phyloP scores from a whole-genome alignment of 2,329 filamentous ascomycete species.

The Fusarium luffae region DNA sequence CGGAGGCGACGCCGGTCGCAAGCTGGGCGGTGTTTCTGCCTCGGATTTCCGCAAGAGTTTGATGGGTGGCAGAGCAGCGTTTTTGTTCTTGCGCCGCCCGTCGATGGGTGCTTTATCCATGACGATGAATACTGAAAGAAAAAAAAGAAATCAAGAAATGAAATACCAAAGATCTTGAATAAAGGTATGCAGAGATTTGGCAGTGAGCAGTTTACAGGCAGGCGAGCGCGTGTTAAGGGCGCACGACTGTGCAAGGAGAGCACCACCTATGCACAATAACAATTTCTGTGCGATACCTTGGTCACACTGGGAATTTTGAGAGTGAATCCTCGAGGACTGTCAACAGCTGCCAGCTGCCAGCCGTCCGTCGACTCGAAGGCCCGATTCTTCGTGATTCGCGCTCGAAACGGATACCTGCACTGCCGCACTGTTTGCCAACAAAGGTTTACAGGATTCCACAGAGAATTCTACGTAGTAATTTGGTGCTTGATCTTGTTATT shows the following conservation, averaged over 20 bases:
- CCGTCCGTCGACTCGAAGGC: conserved; percentile 23
- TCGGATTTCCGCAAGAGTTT: conserved; percentile 24
- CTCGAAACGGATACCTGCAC: conserved; percentile 21
- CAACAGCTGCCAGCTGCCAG: conserved; percentile 14
- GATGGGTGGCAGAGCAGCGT: conserved; percentile 7
- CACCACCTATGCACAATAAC: conserved; percentile 27
- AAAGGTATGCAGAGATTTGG: conserved; percentile 7
- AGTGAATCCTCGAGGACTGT: neutral
- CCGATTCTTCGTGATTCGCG: conserved; percentile 30
- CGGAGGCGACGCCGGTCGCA: conserved; percentile 50
- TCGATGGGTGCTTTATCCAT: conserved; percentile 46
- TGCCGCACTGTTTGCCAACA: conserved; percentile 3
- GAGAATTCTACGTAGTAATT: too few relatives aligned
- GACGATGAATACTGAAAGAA: neutral
- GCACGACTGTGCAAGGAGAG: conserved; percentile 21
- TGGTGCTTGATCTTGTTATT: neutral
- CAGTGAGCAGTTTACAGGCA: conserved; percentile 17
- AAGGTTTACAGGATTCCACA: neutral
- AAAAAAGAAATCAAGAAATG: neutral
- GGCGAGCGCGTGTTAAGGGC: conserved; percentile 25
- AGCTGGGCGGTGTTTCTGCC: conserved; percentile 17
- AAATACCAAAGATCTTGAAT: neutral
- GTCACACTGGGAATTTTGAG: conserved; percentile 32
- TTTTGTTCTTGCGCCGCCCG: conserved; percentile 39
- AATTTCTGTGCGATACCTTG: conserved; percentile 19